Evolutionary conservation across 2,329 filamentous ascomycete species (phyloP).

Genomic region (Diplodia scrobiculata): DNA sequence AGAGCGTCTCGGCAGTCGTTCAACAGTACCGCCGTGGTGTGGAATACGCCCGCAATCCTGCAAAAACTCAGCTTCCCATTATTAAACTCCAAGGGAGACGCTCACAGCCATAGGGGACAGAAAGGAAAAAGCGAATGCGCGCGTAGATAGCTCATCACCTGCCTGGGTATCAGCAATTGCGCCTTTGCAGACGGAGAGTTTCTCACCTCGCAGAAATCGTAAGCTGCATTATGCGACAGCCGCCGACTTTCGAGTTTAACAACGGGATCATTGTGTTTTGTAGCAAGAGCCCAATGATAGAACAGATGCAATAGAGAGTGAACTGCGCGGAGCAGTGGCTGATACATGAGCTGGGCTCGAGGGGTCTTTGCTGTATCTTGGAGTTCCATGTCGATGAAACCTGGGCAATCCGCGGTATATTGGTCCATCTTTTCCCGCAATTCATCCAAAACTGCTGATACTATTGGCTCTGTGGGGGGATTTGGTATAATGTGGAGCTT

Average conservation of each 20-base stretch:
- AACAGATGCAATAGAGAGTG: neutral
- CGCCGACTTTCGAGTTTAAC: neutral
- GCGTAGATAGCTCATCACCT: conserved; percentile 20
- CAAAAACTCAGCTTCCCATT: neutral
- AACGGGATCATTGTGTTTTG: neutral
- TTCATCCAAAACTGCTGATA: conserved; percentile 2
- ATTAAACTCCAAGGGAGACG: neutral
- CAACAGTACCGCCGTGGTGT: conserved; percentile 7
- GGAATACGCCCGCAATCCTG: conserved; percentile 10
- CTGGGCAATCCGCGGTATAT: neutral
- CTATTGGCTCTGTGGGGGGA: neutral
- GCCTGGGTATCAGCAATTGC: neutral
- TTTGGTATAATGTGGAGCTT: neutral
- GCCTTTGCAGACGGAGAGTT: neutral
- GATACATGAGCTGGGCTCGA: conserved; percentile 2
- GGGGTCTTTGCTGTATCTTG: conserved; percentile 2
- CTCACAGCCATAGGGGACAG: conserved; percentile 18
- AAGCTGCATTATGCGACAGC: neutral
- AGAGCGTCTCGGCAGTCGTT: conserved; percentile 4
- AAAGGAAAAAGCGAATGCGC: neutral
- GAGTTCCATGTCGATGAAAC: conserved; percentile 8
- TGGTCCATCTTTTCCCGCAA: neutral
- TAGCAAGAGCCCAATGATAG: conserved; percentile 3
- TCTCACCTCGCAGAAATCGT: conserved; percentile 13
- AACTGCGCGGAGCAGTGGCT: conserved; percentile 3